Evolutionary conservation across 768 basidiomycete species (phyloP), one percentile per base, ranked within the genome.

Genomic region (Lactarius hengduanensis): DNA sequence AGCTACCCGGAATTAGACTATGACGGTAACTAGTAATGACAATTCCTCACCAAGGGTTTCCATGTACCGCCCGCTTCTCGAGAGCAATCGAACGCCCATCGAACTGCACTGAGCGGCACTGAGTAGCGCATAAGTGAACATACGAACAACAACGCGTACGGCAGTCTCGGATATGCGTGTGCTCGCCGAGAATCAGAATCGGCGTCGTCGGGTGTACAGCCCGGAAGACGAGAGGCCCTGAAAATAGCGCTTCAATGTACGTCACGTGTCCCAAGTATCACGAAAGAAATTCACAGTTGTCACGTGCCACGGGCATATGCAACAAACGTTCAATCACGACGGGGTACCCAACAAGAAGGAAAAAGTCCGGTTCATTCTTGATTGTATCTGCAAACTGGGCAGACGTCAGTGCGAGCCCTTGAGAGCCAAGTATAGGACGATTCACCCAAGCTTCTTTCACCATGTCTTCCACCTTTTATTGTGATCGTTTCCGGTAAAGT

Each of bases 11-110:
- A 16, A 22, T 45, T 20, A 36, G 43, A 55, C 4, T 7, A 28
- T 47, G 38, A 59, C 15, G 1, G 15, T 30, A 45, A 22, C 6
- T 13, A 47, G n/a, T 4, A 40, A 6, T 10, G 34, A 16, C 57
- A 18, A 13, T 15, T 60, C 72, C 83, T 15, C 58, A 89, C 92
- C 93, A 62, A 96, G 79, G 11, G 94, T 97, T 77, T 97, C 95
- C 89, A 96, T 91, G 74, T 96, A 96, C 28, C 92, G 80, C 20
- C 95, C 91, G 69, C 91, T 28, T 89, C 72, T 93, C 91, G 67
- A 95, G 74, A 2, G 88, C 80, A 80, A 94, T 92, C 0, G 88
- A 87, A n/a, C 88, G 82, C 4, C 82, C 83, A 75, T 94, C 93
- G 26, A 86, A 78, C 74, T 87, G 86, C 28, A 83, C 85, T 86